Percentiles rank a stretch among this genome's conserved stretches.
These are phyloP conservation scores for Lipomyces yamadae DNA, from an alignment of 805 yeast species.

Conservation along the genomic window DNA sequence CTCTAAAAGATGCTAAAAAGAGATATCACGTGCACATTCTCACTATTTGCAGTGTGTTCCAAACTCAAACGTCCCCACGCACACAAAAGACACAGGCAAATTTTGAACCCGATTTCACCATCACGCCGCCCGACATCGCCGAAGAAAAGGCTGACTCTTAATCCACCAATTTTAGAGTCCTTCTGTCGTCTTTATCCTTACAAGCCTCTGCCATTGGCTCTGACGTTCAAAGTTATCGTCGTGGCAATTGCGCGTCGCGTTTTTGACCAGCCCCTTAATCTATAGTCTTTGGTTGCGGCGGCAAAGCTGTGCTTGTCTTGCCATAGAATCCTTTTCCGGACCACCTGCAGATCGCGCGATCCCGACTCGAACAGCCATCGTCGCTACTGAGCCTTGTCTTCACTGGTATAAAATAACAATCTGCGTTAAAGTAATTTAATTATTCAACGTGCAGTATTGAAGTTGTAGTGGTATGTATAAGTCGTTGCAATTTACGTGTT, in stretches of 20 bases:
- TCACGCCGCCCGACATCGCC: neutral
- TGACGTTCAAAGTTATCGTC: neutral
- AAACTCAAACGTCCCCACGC: neutral
- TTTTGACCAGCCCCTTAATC: neutral
- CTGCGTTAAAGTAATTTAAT: neutral
- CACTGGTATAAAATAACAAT: neutral
- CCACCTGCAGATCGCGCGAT: slow-evolving; percentile 1
- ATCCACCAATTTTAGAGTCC: neutral
- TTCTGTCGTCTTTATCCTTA: neutral
- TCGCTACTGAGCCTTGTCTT: neutral
- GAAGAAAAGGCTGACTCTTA: neutral
- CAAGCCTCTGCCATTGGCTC: neutral
- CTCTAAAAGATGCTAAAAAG: too few species aligned
- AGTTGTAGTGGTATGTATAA: neutral
- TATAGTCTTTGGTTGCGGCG: neutral
- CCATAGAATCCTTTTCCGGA: neutral
- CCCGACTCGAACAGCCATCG: neutral
- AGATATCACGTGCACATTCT: neutral
- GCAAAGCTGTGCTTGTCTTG: neutral
- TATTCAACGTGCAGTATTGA: neutral
- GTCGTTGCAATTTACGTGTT: neutral
- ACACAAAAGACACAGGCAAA: neutral
- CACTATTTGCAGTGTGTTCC: neutral
- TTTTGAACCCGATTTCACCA: neutral
- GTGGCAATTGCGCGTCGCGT: neutral